phyloP scores from a whole-genome alignment of 345 rosid genomes.

The Mangifera indica region DNA sequence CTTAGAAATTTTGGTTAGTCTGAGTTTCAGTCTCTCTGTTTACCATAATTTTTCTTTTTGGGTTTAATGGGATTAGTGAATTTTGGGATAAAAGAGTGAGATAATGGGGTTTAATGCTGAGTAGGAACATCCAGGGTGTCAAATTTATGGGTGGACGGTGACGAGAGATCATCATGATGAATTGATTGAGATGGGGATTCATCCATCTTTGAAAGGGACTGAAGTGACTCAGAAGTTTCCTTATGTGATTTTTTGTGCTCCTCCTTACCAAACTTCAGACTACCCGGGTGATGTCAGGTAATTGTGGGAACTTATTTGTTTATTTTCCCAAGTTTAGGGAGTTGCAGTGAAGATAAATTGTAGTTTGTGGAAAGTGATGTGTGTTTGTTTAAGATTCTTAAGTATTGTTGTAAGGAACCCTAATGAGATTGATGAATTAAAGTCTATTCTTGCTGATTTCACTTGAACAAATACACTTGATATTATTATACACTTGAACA shows the following conservation, averaged over 20 bases:
- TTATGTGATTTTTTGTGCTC: slow-evolving; percentile 88
- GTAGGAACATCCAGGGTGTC: slow-evolving; percentile 78
- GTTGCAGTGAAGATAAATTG: background rate
- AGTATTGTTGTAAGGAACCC: too few relatives aligned
- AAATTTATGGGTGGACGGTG: slow-evolving; percentile 78
- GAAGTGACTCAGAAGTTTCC: slow-evolving; percentile 49
- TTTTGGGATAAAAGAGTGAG: background rate
- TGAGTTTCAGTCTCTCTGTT: too few relatives aligned
- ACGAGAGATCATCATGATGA: slow-evolving; percentile 81
- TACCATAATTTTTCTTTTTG: too few relatives aligned
- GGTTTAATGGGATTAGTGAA: background rate
- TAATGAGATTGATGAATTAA: too few relatives aligned
- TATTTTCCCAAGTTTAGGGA: background rate
- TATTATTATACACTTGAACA: too few relatives aligned
- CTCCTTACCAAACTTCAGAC: slow-evolving; percentile 75
- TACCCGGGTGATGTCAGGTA: slow-evolving; percentile 81
- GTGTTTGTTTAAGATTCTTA: too few relatives aligned
- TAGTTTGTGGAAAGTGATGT: background rate
- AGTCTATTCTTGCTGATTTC: background rate
- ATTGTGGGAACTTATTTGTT: too few relatives aligned
- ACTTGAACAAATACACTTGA: background rate
- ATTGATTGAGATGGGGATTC: slow-evolving; percentile 69
- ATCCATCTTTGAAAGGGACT: slow-evolving; percentile 60
- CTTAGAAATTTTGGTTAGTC: too few relatives aligned
- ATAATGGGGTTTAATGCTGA: slow-evolving; percentile 21